Percentiles rank a stretch among this genome's conserved stretches.
These are phyloP conservation scores for Podochytrium sp. DNA, from an alignment of 192 early-diverging fungal genomes.

Conservation along the genomic window DNA sequence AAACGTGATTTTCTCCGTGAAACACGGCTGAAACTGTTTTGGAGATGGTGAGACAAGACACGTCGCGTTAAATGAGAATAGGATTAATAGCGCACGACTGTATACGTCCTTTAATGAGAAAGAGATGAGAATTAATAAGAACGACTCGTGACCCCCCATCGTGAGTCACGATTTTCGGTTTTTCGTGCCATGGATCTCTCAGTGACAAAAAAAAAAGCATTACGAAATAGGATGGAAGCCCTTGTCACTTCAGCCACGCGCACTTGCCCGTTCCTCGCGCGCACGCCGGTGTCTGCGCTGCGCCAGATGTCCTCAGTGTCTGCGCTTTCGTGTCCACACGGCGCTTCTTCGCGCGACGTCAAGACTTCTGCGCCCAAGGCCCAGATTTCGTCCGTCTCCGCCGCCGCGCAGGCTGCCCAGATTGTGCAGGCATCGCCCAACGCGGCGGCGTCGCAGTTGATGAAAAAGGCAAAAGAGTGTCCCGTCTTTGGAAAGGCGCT, in stretches of 20 bases:
- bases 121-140: too few relatives aligned
- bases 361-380: not conserved
- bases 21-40: too few relatives aligned
- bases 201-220: too few relatives aligned
- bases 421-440: not conserved
- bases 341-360: not conserved
- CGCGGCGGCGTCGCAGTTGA: slow-evolving; percentile 39
- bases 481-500: slow-evolving; percentile 83
- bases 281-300: slow-evolving; percentile 69
- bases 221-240: slow-evolving; percentile 25
- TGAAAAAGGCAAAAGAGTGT: slow-evolving; percentile 69
- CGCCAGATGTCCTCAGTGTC: slow-evolving; percentile 54
- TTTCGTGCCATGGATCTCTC: too few relatives aligned
- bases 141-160: too few relatives aligned
- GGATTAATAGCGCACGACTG: too few relatives aligned
- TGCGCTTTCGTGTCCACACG: slow-evolving; percentile 16
- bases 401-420: not conserved
- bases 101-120: too few relatives aligned
- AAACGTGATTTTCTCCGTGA: too few relatives aligned
- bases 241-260: slow-evolving; percentile 10
- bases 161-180: too few relatives aligned
- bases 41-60: too few relatives aligned
- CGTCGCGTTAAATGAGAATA: too few relatives aligned
- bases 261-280: slow-evolving; percentile 79
- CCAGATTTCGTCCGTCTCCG: not conserved